Percentiles rank a stretch among this genome's conserved stretches.
Evolutionary conservation across 2,329 filamentous ascomycete genomes (phyloP).

Genomic region (Talaromyces sp.): DNA sequence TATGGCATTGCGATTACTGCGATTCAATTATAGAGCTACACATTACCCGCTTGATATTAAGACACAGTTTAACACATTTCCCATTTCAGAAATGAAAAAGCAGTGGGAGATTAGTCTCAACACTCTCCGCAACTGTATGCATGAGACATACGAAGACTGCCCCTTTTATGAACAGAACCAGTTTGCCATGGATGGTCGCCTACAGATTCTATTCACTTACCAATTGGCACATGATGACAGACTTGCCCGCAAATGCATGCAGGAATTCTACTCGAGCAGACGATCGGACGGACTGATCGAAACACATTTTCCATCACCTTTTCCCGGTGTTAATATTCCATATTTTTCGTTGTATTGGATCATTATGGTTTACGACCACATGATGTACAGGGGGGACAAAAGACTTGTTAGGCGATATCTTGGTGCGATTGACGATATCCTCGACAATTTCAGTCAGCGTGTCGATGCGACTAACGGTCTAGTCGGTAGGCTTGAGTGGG

Average conservation of each 20-base stretch:
- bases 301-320: conserved; percentile 17
- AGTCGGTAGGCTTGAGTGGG: conserved; percentile 15
- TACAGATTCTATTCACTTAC: conserved; percentile 22
- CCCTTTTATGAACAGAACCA: conserved; percentile 26
- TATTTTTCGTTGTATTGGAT: conserved; percentile 23
- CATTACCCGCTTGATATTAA: neutral
- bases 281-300: conserved; percentile 18
- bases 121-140: conserved; percentile 22
- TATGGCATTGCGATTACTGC: neutral
- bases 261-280: conserved; percentile 20
- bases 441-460: neutral
- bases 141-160: conserved; percentile 25
- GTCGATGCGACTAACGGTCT: neutral
- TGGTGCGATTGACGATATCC: neutral
- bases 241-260: conserved; percentile 18
- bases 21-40: neutral
- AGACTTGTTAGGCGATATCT: neutral
- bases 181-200: conserved; percentile 20
- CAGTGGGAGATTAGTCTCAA: conserved; percentile 21
- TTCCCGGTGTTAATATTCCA: conserved; percentile 19
- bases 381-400: conserved; percentile 19
- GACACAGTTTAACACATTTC: neutral
- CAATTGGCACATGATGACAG: conserved; percentile 19
- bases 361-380: conserved; percentile 21
- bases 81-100: conserved; percentile 12